Evolutionary conservation across 148 eudicot species (phyloP).

Genomic region (Cornus kousa): DNA sequence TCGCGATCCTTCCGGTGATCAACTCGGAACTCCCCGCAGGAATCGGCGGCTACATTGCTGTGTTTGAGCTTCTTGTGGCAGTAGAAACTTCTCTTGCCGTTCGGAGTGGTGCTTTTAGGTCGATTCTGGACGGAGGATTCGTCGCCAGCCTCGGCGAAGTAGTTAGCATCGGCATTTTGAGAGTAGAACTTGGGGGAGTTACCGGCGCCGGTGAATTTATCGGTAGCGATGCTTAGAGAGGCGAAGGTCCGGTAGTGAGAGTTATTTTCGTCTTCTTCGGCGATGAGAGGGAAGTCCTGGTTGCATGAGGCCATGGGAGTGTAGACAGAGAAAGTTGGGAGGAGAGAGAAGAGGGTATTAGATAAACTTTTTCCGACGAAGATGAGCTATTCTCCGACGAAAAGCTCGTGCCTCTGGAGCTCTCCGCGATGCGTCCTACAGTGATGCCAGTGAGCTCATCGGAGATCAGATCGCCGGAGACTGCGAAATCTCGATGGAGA

Average conservation of each 20-base stretch:
- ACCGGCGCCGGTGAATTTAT: neutral
- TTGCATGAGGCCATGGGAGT: conserved; percentile 9
- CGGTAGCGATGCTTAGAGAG: neutral
- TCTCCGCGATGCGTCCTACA: no score
- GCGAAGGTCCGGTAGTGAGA: neutral
- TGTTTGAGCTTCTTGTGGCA: conserved; percentile 2
- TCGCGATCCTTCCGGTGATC: conserved; percentile 15
- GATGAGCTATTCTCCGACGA: no score
- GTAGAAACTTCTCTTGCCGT: conserved; percentile 6
- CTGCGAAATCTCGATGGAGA: no score
- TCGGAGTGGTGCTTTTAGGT: neutral
- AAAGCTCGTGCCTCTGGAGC: no score
- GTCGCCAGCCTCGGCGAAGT: neutral
- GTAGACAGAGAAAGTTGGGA: neutral
- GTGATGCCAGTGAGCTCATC: no score
- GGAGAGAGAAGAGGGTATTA: neutral
- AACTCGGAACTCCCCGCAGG: neutral
- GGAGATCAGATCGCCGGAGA: no score
- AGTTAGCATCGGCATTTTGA: neutral
- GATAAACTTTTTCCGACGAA: no score
- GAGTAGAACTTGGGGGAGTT: conserved; percentile 4
- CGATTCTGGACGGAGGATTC: neutral
- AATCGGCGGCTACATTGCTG: neutral
- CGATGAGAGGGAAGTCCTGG: neutral
- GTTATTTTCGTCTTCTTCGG: neutral